Conservation (phyloP, 495 filamentous ascomycete species). For the Talaromyces proteolyticus region DNA sequence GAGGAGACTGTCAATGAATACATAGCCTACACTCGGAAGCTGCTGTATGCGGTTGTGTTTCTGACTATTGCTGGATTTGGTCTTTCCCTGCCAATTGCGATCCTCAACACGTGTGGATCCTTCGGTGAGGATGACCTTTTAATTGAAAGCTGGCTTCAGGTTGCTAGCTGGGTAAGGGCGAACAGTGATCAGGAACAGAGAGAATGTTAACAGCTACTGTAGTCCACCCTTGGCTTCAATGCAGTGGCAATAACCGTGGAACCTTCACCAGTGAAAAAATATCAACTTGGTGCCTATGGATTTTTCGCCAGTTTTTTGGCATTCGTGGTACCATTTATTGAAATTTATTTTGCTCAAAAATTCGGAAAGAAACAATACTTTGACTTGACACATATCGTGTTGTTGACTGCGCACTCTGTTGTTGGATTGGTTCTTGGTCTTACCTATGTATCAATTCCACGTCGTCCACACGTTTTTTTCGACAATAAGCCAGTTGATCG, state of each 20-base stretch:
- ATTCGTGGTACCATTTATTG: constrained; percentile 8
- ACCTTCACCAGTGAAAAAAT: constrained; percentile 21
- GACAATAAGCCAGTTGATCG: constrained; percentile 48
- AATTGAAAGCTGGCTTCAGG: constrained; percentile 24
- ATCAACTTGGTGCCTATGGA: constrained; percentile 19
- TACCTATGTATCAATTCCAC: constrained; percentile 32
- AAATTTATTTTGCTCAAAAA: constrained; percentile 14
- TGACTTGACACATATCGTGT: constrained; percentile 8
- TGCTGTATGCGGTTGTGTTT: constrained; percentile 13
- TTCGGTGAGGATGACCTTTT: neutral
- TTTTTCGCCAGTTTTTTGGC: constrained; percentile 25
- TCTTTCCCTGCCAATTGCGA: constrained; percentile 15
- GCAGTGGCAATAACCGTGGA: constrained; percentile 29
- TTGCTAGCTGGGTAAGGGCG: constrained; percentile 30
- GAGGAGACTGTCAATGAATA: constrained; percentile 22
- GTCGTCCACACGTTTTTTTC: constrained; percentile 53
- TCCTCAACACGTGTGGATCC: constrained; percentile 14
- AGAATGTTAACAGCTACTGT: neutral
- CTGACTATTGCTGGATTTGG: constrained; percentile 11
- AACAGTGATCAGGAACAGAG: neutral
- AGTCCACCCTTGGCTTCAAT: constrained; percentile 26
- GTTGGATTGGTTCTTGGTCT: constrained; percentile 15
- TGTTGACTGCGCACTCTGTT: constrained; percentile 17
- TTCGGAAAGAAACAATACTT: constrained; percentile 5
- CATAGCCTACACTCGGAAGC: constrained; percentile 22